Conservation (phyloP, 495 filamentous ascomycete genomes). For the Thozetella sp. region DNA sequence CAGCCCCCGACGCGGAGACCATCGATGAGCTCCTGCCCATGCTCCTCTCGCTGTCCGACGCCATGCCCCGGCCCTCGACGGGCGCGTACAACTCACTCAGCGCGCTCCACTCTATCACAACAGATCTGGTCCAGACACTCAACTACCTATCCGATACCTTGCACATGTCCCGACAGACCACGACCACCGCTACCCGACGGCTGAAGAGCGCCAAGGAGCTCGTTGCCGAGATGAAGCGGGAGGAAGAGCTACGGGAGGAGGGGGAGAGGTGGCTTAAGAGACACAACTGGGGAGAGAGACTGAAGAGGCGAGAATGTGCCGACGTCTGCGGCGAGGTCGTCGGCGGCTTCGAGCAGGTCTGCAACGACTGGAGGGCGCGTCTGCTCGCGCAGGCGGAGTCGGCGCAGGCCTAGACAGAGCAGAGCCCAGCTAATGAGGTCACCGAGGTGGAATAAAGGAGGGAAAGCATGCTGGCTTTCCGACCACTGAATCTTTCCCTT, state of each 20-base stretch:
- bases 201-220: constrained; percentile 77
- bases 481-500: background rate
- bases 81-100: constrained; percentile 57
- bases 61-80: constrained; percentile 54
- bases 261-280: constrained; percentile 77
- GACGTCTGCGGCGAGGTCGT: constrained; percentile 82
- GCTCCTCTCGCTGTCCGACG: constrained; percentile 56
- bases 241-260: constrained; percentile 79
- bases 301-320: constrained; percentile 75
- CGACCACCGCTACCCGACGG: constrained; percentile 73
- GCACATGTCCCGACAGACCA: constrained; percentile 91
- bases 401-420: constrained; percentile 12
- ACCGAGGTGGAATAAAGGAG: background rate
- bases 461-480: background rate
- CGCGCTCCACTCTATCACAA: constrained; percentile 66
- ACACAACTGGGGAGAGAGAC: constrained; percentile 77
- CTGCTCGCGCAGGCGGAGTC: constrained; percentile 49
- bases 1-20: constrained; percentile 56
- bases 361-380: constrained; percentile 57
- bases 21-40: constrained; percentile 69
- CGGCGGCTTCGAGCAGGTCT: constrained; percentile 87
- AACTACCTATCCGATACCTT: constrained; percentile 87
- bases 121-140: constrained; percentile 78
- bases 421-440: background rate
- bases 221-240: constrained; percentile 78